Base-by-base conservation (phyloP, 768 basidiomycete species). In the Galerina marginata region DNA sequence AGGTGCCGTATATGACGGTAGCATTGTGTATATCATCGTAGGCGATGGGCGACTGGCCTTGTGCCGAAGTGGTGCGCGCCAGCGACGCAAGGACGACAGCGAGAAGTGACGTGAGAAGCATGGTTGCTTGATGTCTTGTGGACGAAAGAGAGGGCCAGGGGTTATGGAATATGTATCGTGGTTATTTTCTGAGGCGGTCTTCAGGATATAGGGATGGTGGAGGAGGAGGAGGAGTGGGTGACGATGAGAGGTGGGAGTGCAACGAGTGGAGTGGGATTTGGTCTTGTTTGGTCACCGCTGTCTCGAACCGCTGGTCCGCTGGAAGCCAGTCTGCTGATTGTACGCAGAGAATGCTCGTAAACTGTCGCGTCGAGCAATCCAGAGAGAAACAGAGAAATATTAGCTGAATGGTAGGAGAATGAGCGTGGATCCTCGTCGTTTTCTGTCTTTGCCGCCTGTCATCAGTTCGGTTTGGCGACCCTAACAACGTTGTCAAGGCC, bases 1-100 rank as follows among this genome's bases (percentile, higher is more conserved):
- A 99, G 10, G 95, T 95, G 0, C 96, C 96, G 33, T 69, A 63
- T 52, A 98, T 77, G 56, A 76, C 49, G 0, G 93, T 93, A 3
- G 84, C 79, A 71, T 96, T 96, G 70, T 90, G 87, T 0, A 55
- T 67, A 1, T 68, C 0, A 68, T 83, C 72, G 68, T 76, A 86
- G 0, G 64, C 58, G 59, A 84, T 83, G 56, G 60, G 58, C 9
- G 63, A 63, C 44, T 63, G 46, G 52, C 68, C 63, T 60, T 81
- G 79, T 9, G 77, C 75, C 36, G 63, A 70, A 23, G 67, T 72
- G 42, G 74, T 61, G 53, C 74, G 69, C 48, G 75, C 74, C 36
- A 81, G 62, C 47, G 73, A 75, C 62, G 76, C 78, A 59, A 81
- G 70, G 63, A 78, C 70, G 54, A 81, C 70, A 46, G 75, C 68